Percentiles rank a stretch among this genome's conserved stretches.
These are phyloP conservation scores for Hypoxylon fragiforme DNA, from an alignment of 495 filamentous ascomycete species.

Conservation along the genomic window DNA sequence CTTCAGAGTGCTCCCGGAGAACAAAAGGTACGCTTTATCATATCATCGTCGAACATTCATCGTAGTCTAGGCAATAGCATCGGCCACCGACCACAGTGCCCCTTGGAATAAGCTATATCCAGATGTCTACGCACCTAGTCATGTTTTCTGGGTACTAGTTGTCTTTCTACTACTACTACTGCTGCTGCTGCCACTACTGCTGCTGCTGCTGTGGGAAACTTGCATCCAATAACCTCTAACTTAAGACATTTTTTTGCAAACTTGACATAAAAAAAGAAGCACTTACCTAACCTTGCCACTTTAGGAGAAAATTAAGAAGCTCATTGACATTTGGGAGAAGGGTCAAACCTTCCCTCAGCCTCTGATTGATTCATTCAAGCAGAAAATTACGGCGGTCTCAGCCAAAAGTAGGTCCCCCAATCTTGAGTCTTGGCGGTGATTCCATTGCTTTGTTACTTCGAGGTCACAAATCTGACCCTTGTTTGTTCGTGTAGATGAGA, in stretches of 20 bases:
- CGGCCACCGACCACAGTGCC: conserved; percentile 29
- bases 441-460: conserved; percentile 18
- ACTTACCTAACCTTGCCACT: conserved; percentile 47
- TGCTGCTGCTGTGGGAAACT: conserved; percentile 1
- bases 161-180: neutral
- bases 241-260: conserved; percentile 17
- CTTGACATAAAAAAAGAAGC: conserved; percentile 32
- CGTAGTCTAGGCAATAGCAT: conserved; percentile 38
- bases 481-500: conserved; percentile 59
- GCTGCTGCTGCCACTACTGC: neutral
- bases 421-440: conserved; percentile 11
- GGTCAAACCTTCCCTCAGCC: conserved; percentile 83
- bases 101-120: conserved; percentile 42
- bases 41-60: conserved; percentile 38
- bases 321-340: conserved; percentile 98
- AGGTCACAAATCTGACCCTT: conserved; percentile 37
- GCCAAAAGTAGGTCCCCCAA: conserved; percentile 64
- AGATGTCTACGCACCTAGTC: conserved; percentile 16
- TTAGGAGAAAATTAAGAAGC: conserved; percentile 96
- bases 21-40: conserved; percentile 89
- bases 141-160: conserved; percentile 19
- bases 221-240: conserved; percentile 3
- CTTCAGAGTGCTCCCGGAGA: conserved; percentile 84
- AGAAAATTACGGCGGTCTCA: conserved; percentile 68
- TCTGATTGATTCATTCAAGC: conserved; percentile 84